Percentiles rank a stretch among this genome's conserved stretches.
Conservation (phyloP, 768 basidiomycete genomes). For the Termitomyces titanicus region DNA sequence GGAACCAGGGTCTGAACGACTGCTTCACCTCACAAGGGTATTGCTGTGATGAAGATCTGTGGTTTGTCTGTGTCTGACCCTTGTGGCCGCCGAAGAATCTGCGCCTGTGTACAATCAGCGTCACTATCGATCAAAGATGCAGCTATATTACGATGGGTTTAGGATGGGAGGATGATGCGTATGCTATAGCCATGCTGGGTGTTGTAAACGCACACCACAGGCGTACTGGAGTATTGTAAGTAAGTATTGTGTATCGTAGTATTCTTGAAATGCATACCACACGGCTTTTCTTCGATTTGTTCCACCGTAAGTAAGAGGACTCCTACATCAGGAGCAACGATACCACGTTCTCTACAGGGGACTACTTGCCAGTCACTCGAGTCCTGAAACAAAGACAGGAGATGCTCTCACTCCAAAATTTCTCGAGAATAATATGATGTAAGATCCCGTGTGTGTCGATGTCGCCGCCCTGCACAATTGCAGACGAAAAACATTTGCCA, state of each 20-base stretch:
- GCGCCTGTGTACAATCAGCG: slow-evolving; percentile 24
- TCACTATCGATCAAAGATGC: background rate
- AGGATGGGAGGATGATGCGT: slow-evolving; percentile 49
- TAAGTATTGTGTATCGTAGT: background rate
- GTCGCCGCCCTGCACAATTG: slow-evolving; percentile 20
- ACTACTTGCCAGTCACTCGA: slow-evolving; percentile 22
- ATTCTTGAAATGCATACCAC: slow-evolving; percentile 13
- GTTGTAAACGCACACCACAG: slow-evolving; percentile 87
- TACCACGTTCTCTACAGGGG: slow-evolving; percentile 33
- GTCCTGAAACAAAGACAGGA: background rate
- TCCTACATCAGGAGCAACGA: slow-evolving; percentile 53
- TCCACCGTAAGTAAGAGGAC: slow-evolving; percentile 56
- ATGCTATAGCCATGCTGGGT: slow-evolving; percentile 77
- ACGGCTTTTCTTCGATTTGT: slow-evolving; percentile 21
- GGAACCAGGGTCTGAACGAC: slow-evolving; percentile 10
- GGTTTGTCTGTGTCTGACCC: slow-evolving; percentile 23
- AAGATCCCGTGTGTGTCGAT: slow-evolving; percentile 58
- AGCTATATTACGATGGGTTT: slow-evolving; percentile 51
- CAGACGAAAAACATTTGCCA: slow-evolving; percentile 37
- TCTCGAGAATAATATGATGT: slow-evolving; percentile 36
- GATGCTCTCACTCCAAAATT: slow-evolving; percentile 48
- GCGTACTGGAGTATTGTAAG: slow-evolving; percentile 44
- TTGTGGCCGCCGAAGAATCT: slow-evolving; percentile 39
- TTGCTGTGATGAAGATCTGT: slow-evolving; percentile 55
- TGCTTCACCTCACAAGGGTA: slow-evolving; percentile 32